These are phyloP conservation scores for Allium fistulosum DNA, from an alignment of 106 monocot genomes.

Conservation along the genomic window DNA sequence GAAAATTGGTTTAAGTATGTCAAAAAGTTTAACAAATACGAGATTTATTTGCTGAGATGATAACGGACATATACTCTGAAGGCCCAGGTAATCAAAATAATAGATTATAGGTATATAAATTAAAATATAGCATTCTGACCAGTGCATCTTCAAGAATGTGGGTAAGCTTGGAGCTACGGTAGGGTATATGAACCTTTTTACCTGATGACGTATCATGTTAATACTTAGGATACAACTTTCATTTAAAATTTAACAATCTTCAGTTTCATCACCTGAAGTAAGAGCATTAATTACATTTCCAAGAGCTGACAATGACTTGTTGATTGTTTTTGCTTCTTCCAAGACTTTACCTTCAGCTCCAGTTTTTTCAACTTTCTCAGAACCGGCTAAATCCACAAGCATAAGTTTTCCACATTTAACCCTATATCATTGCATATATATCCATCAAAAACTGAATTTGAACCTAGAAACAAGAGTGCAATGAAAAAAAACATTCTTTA, in stretches of 20 bases:
- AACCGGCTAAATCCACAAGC: conserved; percentile 87
- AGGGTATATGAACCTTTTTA: conserved; percentile 66
- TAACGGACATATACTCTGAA: background rate
- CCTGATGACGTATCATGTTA: conserved; percentile 19
- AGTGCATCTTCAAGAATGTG: conserved; percentile 85
- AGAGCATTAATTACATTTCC: conserved; percentile 88
- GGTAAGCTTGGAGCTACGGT: conserved; percentile 79
- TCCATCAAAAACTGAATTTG: too few species aligned
- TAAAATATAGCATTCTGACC: conserved; percentile 22
- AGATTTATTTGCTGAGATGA: background rate
- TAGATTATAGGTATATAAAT: background rate
- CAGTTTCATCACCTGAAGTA: conserved; percentile 41
- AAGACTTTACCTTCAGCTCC: conserved; percentile 77
- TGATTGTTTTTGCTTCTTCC: conserved; percentile 84
- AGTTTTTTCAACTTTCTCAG: conserved; percentile 88
- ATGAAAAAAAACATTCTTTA: too few species aligned
- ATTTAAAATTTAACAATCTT: background rate
- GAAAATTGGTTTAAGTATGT: background rate
- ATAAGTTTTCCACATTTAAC: conserved; percentile 64
- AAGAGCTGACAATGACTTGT: conserved; percentile 82
- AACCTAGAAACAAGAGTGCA: too few species aligned
- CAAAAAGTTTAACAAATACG: background rate
- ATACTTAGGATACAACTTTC: background rate
- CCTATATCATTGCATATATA: conserved; percentile 12
- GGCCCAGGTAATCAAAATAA: background rate